Percentiles rank a stretch among this genome's conserved stretches.
These are phyloP conservation scores for Platanthera zijinensis DNA, from an alignment of 106 monocot species.

Conservation along the genomic window DNA sequence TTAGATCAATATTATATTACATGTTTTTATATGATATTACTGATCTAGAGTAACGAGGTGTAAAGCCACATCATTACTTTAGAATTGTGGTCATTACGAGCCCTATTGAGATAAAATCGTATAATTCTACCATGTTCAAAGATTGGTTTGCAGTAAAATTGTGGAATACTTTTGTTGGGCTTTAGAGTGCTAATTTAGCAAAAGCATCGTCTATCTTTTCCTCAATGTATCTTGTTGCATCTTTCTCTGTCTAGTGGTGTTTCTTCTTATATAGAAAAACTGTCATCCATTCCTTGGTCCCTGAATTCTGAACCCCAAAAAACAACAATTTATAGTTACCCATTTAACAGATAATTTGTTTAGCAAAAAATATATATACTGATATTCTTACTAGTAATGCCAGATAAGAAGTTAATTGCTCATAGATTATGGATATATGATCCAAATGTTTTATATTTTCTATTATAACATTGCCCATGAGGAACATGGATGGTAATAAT, in stretches of 20 bases:
- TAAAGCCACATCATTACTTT: neutral
- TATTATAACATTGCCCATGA: conserved; percentile 14
- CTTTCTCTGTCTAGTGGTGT: conserved; percentile 14
- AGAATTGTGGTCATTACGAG: neutral
- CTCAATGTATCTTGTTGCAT: conserved; percentile 10
- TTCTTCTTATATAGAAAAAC: conserved; percentile 13
- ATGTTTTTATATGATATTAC: no score
- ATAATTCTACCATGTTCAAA: conserved; percentile 31
- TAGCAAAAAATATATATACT: no score
- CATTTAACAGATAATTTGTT: no score
- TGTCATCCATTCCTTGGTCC: neutral
- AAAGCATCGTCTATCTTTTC: conserved; percentile 16
- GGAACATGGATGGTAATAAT: conserved; percentile 21
- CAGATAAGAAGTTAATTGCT: neutral
- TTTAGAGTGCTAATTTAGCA: conserved; percentile 25
- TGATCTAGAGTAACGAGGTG: neutral
- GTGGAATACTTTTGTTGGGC: conserved; percentile 23
- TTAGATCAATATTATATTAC: no score
- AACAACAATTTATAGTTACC: neutral
- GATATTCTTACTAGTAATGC: no score
- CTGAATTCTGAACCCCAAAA: neutral
- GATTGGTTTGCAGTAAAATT: conserved; percentile 18
- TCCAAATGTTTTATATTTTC: conserved; percentile 8
- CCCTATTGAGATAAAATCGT: conserved; percentile 11
- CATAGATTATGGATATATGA: conserved; percentile 9